Base-by-base conservation (phyloP, 2,329 filamentous ascomycete species). In the Amphichorda felina region DNA sequence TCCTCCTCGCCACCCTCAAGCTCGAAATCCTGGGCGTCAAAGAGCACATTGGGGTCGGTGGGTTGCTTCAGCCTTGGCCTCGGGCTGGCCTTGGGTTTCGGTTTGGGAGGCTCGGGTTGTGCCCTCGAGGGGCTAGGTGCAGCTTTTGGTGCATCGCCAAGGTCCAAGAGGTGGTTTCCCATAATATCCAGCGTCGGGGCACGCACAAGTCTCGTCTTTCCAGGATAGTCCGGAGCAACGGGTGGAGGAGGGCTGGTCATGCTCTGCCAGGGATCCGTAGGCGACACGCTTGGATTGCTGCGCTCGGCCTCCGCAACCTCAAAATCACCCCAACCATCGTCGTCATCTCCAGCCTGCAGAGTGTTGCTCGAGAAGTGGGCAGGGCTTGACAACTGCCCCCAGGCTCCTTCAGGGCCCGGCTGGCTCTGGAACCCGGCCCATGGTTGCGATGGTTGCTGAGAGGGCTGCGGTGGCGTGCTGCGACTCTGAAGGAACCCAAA, bases 241-340 rank as follows among this genome's bases (percentile, higher is more conserved):
- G 4, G n/a, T 25, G 16, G 5, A n/a, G n/a, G 29, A 30, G 10
- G 30, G 14, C 36, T 27, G 8, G 31, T 35, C n/a, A 28, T 22
- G 2, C 29, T 25, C 21, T 24, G 15, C 33, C 27, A 33, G 2
- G 38, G 37, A 61, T 25, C 29, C 19, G 38, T 21, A 8, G 13
- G 26, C 16, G 5, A 27, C 21, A 28, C 16, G 10, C n/a, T 26
- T 8, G 11, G 27, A n/a, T n/a, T n/a, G n/a, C n/a, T 18, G 16
- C 29, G 10, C 4, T 4, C 14, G 31, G 31, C 7, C n/a, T 65
- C 56, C 13, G 72, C 73, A 30, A 68, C 64, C 51, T 81, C 76
- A 46, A 82, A 82, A 37, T 81, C 77, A 1, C 78, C 78, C 70
- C 78, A 82, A 19, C 66, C 72, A 46, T 79, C 75, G 37, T 79